Evolutionary conservation across 2,329 filamentous ascomycete species (phyloP).

Genomic region (Diaporthe citriasiana): DNA sequence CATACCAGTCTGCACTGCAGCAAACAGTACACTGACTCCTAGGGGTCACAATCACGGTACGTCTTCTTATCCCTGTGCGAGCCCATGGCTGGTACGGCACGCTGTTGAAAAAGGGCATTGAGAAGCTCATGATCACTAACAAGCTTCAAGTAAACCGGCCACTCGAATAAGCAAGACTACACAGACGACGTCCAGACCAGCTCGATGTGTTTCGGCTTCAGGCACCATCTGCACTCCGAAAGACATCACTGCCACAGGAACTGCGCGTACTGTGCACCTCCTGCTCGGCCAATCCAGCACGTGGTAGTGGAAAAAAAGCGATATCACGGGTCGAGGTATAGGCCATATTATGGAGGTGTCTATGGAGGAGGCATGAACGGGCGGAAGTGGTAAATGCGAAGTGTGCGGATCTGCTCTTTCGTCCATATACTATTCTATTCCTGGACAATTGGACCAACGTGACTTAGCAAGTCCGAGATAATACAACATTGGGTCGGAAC

Average conservation of each 20-base stretch:
- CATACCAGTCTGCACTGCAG: not conserved
- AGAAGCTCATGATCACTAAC: not conserved
- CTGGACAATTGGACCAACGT: too few species aligned
- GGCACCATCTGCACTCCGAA: slow-evolving; percentile 21
- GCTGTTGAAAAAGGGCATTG: not conserved
- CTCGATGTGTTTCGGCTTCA: slow-evolving; percentile 26
- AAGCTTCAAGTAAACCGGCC: not conserved
- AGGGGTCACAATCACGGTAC: not conserved
- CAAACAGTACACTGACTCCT: not conserved
- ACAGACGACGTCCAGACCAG: too few species aligned
- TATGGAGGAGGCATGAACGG: slow-evolving; percentile 20
- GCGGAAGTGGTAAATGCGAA: slow-evolving; percentile 10
- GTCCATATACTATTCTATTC: not conserved
- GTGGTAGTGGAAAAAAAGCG: slow-evolving; percentile 17
- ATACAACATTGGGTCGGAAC: not conserved
- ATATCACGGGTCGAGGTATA: not conserved
- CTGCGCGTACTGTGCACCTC: slow-evolving; percentile 14
- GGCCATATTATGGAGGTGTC: slow-evolving; percentile 8
- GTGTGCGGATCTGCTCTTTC: not conserved
- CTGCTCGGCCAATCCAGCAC: slow-evolving; percentile 21
- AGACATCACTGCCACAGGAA: slow-evolving; percentile 21
- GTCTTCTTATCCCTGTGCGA: not conserved
- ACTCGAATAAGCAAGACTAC: not conserved
- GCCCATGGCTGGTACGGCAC: too few species aligned
- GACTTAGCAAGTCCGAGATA: too few species aligned